phyloP scores from a whole-genome alignment of 1,139 yeast species.

The Yamadazyma trypodendri region DNA sequence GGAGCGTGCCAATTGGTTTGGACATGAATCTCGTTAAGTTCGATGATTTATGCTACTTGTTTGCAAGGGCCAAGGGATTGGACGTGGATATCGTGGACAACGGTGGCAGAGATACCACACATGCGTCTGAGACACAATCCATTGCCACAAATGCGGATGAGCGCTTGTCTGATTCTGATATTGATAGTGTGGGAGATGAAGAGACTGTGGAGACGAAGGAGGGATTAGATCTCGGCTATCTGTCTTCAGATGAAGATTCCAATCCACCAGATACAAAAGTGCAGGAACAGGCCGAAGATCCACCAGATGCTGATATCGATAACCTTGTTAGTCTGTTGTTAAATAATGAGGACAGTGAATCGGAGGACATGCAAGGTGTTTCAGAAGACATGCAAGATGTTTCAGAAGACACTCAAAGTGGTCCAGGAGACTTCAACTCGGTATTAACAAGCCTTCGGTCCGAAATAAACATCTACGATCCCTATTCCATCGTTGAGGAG shows the following conservation, averaged over 20 bases:
- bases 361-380: too few relatives aligned
- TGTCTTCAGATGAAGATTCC: constrained; percentile 6
- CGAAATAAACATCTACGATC: constrained; percentile 32
- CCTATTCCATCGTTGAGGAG: constrained; percentile 43
- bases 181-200: too few relatives aligned
- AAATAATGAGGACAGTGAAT: neutral
- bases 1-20: constrained; percentile 14
- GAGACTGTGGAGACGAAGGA: too few relatives aligned
- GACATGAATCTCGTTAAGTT: constrained; percentile 17
- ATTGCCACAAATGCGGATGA: too few relatives aligned
- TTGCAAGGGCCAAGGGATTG: constrained; percentile 34
- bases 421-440: neutral
- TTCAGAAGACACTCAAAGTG: neutral
- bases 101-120: neutral
- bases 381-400: constrained; percentile 3
- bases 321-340: constrained; percentile 11
- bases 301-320: constrained; percentile 6
- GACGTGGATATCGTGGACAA: constrained; percentile 3
- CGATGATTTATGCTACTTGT: constrained; percentile 30
- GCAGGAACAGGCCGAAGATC: constrained; percentile 1
- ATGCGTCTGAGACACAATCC: neutral
- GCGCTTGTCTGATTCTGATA: too few relatives aligned
- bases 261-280: too few relatives aligned
- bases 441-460: constrained; percentile 21
- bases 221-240: constrained; percentile 8